A percentile compares a stretch with the other conserved stretches of the same genome.
Conservation (phyloP, 1,139 yeast species). For the Lodderomyces parapsilosis region DNA sequence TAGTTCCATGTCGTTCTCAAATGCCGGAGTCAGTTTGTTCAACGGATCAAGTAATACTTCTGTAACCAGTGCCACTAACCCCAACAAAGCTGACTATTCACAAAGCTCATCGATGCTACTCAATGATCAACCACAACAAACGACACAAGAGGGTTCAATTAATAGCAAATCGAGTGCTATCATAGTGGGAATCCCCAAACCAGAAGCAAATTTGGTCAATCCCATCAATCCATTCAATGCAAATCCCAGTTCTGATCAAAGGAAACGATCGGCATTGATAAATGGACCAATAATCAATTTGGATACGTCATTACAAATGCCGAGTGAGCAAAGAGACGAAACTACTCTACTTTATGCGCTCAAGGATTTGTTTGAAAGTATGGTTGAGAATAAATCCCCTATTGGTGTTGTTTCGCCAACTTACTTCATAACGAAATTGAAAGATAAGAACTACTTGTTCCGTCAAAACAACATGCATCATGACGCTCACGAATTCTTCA, state of each 20-base stretch:
- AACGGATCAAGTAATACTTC: conserved; percentile 11
- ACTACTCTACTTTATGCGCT: conserved; percentile 68
- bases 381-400: conserved; percentile 66
- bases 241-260: conserved; percentile 65
- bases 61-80: conserved; percentile 1
- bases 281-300: conserved; percentile 84
- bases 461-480: conserved; percentile 90
- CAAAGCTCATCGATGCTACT: conserved; percentile 39
- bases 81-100: conserved; percentile 30
- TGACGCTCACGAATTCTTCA: conserved; percentile 95
- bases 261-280: conserved; percentile 76
- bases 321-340: conserved; percentile 43
- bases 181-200: conserved; percentile 45
- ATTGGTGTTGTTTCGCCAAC: conserved; percentile 87
- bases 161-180: conserved; percentile 34
- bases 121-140: conserved; percentile 20
- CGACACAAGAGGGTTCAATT: conserved; percentile 22
- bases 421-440: conserved; percentile 69
- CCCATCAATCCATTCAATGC: conserved; percentile 47
- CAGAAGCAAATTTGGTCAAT: conserved; percentile 33
- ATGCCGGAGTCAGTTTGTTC: neutral
- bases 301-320: conserved; percentile 57
- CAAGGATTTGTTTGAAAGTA: conserved; percentile 82
- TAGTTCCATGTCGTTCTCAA: neutral
- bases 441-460: conserved; percentile 79